Evolutionary conservation across 2,329 filamentous ascomycete genomes (phyloP).

Genomic region (Alternaria triticimaculans): DNA sequence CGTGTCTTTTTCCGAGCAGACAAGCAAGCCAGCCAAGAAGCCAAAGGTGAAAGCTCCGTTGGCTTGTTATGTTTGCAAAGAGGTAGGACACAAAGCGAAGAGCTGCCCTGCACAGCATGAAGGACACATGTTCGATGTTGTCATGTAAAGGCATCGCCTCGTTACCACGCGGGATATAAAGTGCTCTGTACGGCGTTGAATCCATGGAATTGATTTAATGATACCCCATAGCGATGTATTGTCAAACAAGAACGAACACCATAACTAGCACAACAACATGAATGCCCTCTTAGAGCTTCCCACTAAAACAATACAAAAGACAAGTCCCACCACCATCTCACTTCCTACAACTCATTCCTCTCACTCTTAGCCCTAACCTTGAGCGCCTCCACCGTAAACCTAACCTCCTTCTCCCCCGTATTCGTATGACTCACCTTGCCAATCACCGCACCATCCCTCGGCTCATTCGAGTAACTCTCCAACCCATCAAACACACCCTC

Average conservation of each 20-base stretch:
- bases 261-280: not conserved
- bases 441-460: conserved; percentile 38
- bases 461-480: conserved; percentile 39
- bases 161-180: not conserved
- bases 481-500: conserved; percentile 46
- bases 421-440: conserved; percentile 35
- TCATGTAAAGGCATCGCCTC: not conserved
- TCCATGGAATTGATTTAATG: not conserved
- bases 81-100: not conserved
- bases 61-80: not conserved
- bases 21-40: not conserved
- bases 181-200: not conserved
- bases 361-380: conserved; percentile 25
- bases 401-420: conserved; percentile 34
- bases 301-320: not conserved
- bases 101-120: not conserved
- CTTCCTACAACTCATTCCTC: conserved; percentile 34
- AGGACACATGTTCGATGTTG: not conserved
- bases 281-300: not conserved
- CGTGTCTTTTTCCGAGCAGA: not conserved
- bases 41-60: not conserved
- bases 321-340: not conserved
- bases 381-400: conserved; percentile 42
- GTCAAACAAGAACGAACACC: not conserved
- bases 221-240: not conserved